phyloP scores from a whole-genome alignment of 2,329 filamentous ascomycete genomes.

The Ophiostoma populinum region DNA sequence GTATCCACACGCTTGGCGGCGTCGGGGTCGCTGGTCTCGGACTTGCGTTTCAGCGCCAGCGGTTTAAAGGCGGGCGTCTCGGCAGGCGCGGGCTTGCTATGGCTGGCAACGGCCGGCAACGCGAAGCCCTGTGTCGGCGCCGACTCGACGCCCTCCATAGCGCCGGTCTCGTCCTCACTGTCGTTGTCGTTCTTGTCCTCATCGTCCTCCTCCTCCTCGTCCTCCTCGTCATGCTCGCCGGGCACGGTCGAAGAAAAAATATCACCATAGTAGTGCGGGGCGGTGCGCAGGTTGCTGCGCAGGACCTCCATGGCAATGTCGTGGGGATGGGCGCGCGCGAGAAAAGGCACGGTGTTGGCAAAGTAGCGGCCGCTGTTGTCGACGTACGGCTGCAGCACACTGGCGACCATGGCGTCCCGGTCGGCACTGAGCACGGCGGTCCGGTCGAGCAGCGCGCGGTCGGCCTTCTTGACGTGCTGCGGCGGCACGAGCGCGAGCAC shows the following conservation, averaged over 20 bases:
- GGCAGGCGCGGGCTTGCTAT: not conserved
- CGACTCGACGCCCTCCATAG: constrained; percentile 16
- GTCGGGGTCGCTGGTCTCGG: constrained; percentile 21
- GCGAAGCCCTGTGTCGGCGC: too few species aligned
- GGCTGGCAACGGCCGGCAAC: not conserved
- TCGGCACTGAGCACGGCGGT: constrained; percentile 56
- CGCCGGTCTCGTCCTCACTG: constrained; percentile 21
- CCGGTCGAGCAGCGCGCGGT: constrained; percentile 63
- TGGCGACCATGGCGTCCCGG: constrained; percentile 60
- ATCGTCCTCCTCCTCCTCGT: constrained; percentile 37
- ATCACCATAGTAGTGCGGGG: constrained; percentile 14
- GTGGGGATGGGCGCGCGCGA: constrained; percentile 46
- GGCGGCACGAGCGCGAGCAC: constrained; percentile 48
- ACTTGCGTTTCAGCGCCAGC: constrained; percentile 24
- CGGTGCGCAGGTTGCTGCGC: constrained; percentile 36
- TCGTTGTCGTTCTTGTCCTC: constrained; percentile 18
- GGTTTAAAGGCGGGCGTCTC: constrained; percentile 7
- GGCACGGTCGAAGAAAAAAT: constrained; percentile 11
- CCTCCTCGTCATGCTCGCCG: constrained; percentile 6
- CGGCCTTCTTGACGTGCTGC: constrained; percentile 47
- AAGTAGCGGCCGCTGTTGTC: constrained; percentile 45
- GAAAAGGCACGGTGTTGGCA: constrained; percentile 64
- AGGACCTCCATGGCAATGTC: constrained; percentile 56
- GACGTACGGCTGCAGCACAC: constrained; percentile 61
- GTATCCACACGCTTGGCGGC: constrained; percentile 12